These are phyloP conservation scores for Phytophthora pini DNA, from an alignment of 352 stramenopile genomes.

Conservation along the genomic window DNA sequence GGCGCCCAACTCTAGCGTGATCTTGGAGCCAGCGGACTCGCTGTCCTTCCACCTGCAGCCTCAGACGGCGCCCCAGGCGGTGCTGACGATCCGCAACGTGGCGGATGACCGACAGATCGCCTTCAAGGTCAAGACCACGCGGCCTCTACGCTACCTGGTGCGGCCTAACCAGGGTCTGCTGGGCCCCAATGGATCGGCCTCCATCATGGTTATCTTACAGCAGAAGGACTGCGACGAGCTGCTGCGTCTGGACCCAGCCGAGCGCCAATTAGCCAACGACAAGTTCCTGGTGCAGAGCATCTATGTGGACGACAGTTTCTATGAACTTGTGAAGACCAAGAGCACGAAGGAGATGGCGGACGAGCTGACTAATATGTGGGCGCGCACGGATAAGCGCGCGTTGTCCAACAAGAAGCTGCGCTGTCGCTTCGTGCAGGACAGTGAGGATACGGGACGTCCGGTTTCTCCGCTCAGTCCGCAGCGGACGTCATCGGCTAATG, in stretches of 20 bases:
- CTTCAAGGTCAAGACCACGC: constrained; percentile 92
- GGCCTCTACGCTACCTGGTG: constrained; percentile 89
- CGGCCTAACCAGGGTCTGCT: constrained; percentile 89
- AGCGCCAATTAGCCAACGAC: constrained; percentile 88
- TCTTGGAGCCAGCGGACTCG: constrained; percentile 84
- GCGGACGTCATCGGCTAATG: constrained; percentile 5
- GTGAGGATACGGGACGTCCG: constrained; percentile 22
- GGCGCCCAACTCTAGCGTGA: constrained; percentile 78
- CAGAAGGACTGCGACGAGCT: constrained; percentile 91
- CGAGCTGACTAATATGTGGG: constrained; percentile 89
- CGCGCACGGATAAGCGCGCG: constrained; percentile 76
- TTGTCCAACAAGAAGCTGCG: constrained; percentile 91
- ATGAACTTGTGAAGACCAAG: constrained; percentile 88
- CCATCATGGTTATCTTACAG: constrained; percentile 89
- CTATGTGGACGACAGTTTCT: constrained; percentile 86
- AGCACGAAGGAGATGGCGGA: constrained; percentile 89
- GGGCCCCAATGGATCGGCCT: constrained; percentile 72
- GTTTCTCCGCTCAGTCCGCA: constrained; percentile 23
- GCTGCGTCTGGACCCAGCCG: constrained; percentile 71
- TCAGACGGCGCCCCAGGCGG: constrained; percentile 72
- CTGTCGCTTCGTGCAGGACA: constrained; percentile 81
- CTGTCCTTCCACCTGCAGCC: constrained; percentile 76
- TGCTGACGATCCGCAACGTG: constrained; percentile 87
- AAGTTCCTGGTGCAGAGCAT: constrained; percentile 92
- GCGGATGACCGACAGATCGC: constrained; percentile 83